Evolutionary conservation across 495 filamentous ascomycete genomes (phyloP), one percentile per base, ranked within the genome.

Genomic region (Xylaria telfairii): DNA sequence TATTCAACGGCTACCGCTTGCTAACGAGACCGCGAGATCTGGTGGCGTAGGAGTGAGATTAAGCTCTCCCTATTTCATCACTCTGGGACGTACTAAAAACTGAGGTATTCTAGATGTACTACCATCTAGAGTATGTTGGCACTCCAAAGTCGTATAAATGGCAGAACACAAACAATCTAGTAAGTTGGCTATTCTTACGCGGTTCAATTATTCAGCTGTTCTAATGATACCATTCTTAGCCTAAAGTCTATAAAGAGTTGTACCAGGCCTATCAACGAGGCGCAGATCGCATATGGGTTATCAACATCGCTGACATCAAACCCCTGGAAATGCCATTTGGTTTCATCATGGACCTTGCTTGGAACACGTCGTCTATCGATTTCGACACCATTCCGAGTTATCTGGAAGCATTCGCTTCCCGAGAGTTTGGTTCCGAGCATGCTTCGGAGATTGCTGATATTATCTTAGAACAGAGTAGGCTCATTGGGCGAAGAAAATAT

Each of bases 291-390:
- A 89, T 91, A 51, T 92, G 90, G 90, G 83, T 92, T 46, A 85
- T 87, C 54, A 92, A 92, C 70, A 86, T 92, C 26, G 90, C 90
- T 15, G 90, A 92, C 73, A 80, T 92, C 13, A 91, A 91, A 72
- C 86, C 84, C 12, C 76, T 89, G 15, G 89, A 79, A 71, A 37
- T 77, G 71, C 10, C 24, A 9, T 42, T 30, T 28, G 65, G 65
- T 7, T 73, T 79, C 49, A 64, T 70, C 42, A 79, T 90, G 78
- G 87, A 88, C 62, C 73, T 91, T 41, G 89, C 87, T 6, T 91
- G 89, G 76, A 84, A 90, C 71, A 83, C 85, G 39, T 75, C 80
- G 10, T 72, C 74, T 26, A 90, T 82, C 37, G 65, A 68, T 75
- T 68, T 68, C 28, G 19, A 60, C 7, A 61, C 66, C 7, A 69